Evolutionary conservation across 371 early-diverging fungal genomes (phyloP).

Genomic region (Mortierella sp.): DNA sequence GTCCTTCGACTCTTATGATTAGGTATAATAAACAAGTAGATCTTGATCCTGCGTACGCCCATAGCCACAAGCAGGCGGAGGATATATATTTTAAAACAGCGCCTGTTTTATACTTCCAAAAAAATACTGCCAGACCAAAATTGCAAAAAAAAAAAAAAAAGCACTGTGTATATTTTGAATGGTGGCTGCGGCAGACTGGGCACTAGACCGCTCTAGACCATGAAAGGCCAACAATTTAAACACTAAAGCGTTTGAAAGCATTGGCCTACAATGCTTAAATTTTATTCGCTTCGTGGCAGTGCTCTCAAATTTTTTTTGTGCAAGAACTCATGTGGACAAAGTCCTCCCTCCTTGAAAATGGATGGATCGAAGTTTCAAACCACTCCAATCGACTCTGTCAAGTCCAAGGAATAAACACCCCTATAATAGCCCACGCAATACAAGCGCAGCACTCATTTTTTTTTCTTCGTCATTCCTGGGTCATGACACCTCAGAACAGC

Average conservation of each 20-base stretch:
- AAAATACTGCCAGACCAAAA: no score
- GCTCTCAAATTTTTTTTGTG: background rate
- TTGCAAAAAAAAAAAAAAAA: background rate
- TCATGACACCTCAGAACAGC: background rate
- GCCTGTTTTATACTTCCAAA: no score
- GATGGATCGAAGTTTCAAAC: background rate
- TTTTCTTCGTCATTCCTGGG: background rate
- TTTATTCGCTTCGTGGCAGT: background rate
- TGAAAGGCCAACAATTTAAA: background rate
- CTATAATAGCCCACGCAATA: background rate
- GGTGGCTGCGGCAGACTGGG: constrained; percentile 14
- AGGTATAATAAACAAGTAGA: no score
- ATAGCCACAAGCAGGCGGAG: no score
- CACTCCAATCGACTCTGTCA: background rate
- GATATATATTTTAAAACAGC: no score
- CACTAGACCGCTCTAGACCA: constrained; percentile 23
- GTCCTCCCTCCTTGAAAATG: constrained; percentile 1
- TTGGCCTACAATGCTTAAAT: background rate
- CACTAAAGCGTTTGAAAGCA: background rate
- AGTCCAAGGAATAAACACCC: background rate
- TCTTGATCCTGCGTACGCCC: no score
- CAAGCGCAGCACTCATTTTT: background rate
- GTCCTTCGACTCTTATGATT: no score
- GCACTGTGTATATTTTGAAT: background rate
- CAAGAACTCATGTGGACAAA: background rate